Conservation (phyloP, 306 rosid species). For the Fragaria nilgerrensis region DNA sequence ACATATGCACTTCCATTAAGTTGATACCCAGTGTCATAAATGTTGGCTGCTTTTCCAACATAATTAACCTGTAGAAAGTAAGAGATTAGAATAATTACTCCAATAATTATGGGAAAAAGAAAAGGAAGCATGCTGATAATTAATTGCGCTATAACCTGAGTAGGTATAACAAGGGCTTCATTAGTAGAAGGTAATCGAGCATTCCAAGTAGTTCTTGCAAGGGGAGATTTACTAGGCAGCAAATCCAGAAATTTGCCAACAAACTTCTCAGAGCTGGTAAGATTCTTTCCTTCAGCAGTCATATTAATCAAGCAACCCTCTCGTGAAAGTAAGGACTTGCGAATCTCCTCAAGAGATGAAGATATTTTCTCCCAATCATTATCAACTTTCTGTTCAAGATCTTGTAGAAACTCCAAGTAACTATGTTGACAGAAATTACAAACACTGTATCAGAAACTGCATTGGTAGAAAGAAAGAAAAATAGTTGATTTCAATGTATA, state of each 20-base stretch:
- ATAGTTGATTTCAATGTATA: not conserved
- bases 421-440: constrained; percentile 42
- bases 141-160: constrained; percentile 58
- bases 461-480: not conserved
- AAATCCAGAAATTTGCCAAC: constrained; percentile 71
- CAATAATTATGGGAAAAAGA: constrained; percentile 17
- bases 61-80: constrained; percentile 75
- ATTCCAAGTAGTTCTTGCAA: constrained; percentile 50
- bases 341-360: constrained; percentile 91
- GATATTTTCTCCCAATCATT: constrained; percentile 80
- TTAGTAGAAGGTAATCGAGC: constrained; percentile 57
- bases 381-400: constrained; percentile 85
- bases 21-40: constrained; percentile 74
- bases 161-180: constrained; percentile 90
- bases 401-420: constrained; percentile 78
- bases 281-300: constrained; percentile 76
- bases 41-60: constrained; percentile 90
- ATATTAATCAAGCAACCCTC: constrained; percentile 73
- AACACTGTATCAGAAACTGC: constrained; percentile 7
- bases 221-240: constrained; percentile 64
- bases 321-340: constrained; percentile 67
- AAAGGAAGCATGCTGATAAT: constrained; percentile 18
- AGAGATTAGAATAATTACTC: constrained; percentile 30
- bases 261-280: constrained; percentile 45
- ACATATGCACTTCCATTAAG: constrained; percentile 93